Evolutionary conservation across 1,284 basidiomycete species (phyloP), one percentile per base, ranked within the genome.

Genomic region (Ceratobasidium sp.): DNA sequence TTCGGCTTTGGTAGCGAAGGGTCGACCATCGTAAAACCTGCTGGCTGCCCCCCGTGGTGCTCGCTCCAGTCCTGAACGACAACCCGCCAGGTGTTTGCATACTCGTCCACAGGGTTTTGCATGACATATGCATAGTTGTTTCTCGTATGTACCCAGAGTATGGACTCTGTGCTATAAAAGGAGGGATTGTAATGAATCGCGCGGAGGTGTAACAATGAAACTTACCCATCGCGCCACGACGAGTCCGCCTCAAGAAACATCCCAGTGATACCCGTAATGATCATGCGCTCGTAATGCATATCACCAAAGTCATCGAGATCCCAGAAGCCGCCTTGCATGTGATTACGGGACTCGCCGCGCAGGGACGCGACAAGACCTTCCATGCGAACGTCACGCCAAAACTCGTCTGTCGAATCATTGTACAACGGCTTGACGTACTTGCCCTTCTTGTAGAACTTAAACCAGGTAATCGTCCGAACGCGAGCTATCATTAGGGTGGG

Each of bases 361-460:
- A 54, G 27, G 3, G 52, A n/a, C 31, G 52, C 52, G 17, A 54
- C 52, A 34, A 8, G 17, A 34, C 52, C 52, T 10, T 10, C 17
- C 12, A 53, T 5, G 7, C 12, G 12, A 29, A 53, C 50, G 25
- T 29, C 50, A 15, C 17, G 15, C 20, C 20, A 53, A n/a, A 53
- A 53, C 29, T 53, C 50, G 32, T 25, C n/a, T 5, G 60, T 50
- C 38, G 38, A 8, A 12, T 7, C 20, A 2, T 60, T 8, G 42
- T 47, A 35, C n/a, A 20, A 13, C 29, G 57, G 57, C 10, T 32
- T 22, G 6, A 49, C 57, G 2, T 47, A 1, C 43, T 49, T 22
- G 1, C 57, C 57, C 15, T 60, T 15, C 20, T 47, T 60, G 17
- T 47, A 29, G 27, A 60, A 47, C 10, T 47, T 49, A 12, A 60